Base-by-base conservation (phyloP, 495 filamentous ascomycete species). In the Diplogelasinospora grovesii region DNA sequence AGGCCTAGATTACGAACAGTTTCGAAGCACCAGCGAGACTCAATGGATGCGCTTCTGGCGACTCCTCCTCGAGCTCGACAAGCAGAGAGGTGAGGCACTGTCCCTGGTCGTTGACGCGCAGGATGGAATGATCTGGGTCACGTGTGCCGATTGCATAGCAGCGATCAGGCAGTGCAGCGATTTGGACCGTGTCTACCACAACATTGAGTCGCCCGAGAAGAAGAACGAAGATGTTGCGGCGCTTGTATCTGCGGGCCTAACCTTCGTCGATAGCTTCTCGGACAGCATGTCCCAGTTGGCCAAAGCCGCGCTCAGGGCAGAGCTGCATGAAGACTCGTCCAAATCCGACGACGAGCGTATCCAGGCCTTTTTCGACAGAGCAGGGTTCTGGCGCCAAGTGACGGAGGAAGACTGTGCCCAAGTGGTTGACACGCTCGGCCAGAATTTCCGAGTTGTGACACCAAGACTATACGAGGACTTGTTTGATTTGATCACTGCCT, bases 31-130 rank as follows among this genome's bases (percentile, higher is more conserved):
- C 22, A 81, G 81, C 27, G 79, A 89, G 54, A 68, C 80, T 7
- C 89, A 96, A 53, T 98, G 92, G 93, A 78, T 82, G 28, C 74
- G 86, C 30, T 93, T 92, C 62, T 92, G 85, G 65, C 81, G 89
- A 27, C 71, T 96, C 16, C 71, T 89, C 34, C 68, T 79, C 9
- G 89, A 97, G 54, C 73, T 99, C 16, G 84, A 99, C 53, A 88
- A 82, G 45, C 80, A 85, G 44, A 74, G 89, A 53, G 80, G 82
- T 5, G 87, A 95, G 52, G 77, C 82, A 2, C 56, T 94, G 26
- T 78, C 85, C 3, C 64, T 97, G 22, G 76, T 78, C 0, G 83
- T 81, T 46, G 93, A 97, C 52, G 53, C 70, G 1, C 67, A 78
- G 27, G 68, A 68, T 8, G 79, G 81, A 23, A 78, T 87, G 65